Evolutionary conservation across 2,329 filamentous ascomycete genomes (phyloP).

Genomic region (Fusarium aywerte): DNA sequence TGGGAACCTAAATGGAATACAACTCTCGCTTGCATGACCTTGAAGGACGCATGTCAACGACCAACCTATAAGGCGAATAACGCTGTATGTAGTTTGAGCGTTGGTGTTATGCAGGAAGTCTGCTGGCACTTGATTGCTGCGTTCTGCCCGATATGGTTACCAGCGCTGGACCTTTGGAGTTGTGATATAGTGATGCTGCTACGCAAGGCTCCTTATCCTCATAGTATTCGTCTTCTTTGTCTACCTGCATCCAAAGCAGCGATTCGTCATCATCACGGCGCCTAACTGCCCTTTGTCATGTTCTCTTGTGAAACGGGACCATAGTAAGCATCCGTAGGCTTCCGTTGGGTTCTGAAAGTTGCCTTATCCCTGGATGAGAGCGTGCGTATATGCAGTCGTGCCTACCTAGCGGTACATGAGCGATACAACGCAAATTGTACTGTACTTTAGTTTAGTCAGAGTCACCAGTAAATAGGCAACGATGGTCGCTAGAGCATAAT

Average conservation of each 20-base stretch:
- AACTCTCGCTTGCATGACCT: slow-evolving; percentile 1
- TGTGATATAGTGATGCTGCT: no score
- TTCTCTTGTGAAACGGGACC: background rate
- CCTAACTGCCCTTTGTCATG: slow-evolving; percentile 22
- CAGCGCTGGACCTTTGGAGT: slow-evolving; percentile 7
- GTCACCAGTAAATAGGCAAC: background rate
- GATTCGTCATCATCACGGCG: slow-evolving; percentile 32
- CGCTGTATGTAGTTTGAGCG: background rate
- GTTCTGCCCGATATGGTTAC: slow-evolving; percentile 8
- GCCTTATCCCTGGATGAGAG: slow-evolving; percentile 9
- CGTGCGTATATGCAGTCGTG: slow-evolving; percentile 12
- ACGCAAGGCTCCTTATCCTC: no score
- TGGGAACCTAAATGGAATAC: background rate
- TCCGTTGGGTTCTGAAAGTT: slow-evolving; percentile 25
- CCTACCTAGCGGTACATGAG: slow-evolving; percentile 5
- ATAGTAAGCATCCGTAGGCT: slow-evolving; percentile 24
- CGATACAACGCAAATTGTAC: slow-evolving; percentile 12
- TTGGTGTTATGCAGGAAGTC: slow-evolving; percentile 12
- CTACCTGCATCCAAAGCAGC: slow-evolving; percentile 14
- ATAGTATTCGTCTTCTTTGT: background rate
- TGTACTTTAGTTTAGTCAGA: background rate
- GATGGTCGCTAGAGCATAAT: background rate
- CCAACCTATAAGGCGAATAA: background rate
- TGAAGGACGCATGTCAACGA: background rate
- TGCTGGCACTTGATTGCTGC: slow-evolving; percentile 2